A percentile compares a stretch with the other conserved stretches of the same genome.
Evolutionary conservation across 441 rosid genomes (phyloP).

Genomic region (Arabidopsis lyrata): DNA sequence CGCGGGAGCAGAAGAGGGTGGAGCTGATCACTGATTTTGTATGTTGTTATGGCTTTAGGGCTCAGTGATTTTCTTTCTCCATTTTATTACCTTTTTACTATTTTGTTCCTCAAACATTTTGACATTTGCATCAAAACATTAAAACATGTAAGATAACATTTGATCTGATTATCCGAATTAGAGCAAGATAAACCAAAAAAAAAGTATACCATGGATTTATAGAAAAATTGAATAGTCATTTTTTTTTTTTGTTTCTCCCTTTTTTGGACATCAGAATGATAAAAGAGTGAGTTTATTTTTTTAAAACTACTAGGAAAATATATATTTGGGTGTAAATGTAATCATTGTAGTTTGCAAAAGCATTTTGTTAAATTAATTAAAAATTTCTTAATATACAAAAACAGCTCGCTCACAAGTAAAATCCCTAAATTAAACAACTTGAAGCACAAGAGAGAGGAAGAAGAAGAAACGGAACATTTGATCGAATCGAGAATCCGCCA

Average conservation of each 20-base stretch:
- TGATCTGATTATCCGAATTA: conserved; percentile 20
- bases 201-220: neutral
- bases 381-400: too few relatives aligned
- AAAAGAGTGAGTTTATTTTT: too few relatives aligned
- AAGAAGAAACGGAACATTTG: conserved; percentile 1
- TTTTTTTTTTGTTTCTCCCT: too few relatives aligned
- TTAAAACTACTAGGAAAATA: too few relatives aligned
- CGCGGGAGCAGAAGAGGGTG: conserved; percentile 78
- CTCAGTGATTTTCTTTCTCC: conserved; percentile 31
- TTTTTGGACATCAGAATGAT: too few relatives aligned
- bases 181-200: neutral
- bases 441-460: neutral
- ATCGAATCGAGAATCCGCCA: conserved; percentile 33
- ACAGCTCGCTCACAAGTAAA: conserved; percentile 8
- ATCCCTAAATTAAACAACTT: conserved; percentile 9
- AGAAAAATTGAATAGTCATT: neutral
- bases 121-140: conserved; percentile 11
- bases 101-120: conserved; percentile 8
- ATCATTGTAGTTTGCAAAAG: neutral
- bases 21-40: conserved; percentile 47
- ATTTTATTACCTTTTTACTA: neutral
- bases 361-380: neutral
- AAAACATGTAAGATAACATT: conserved; percentile 41
- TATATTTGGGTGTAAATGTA: neutral
- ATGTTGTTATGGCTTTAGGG: conserved; percentile 35